Conservation (phyloP, 2,329 filamentous ascomycete genomes). For the Parastagonospora nodorum region DNA sequence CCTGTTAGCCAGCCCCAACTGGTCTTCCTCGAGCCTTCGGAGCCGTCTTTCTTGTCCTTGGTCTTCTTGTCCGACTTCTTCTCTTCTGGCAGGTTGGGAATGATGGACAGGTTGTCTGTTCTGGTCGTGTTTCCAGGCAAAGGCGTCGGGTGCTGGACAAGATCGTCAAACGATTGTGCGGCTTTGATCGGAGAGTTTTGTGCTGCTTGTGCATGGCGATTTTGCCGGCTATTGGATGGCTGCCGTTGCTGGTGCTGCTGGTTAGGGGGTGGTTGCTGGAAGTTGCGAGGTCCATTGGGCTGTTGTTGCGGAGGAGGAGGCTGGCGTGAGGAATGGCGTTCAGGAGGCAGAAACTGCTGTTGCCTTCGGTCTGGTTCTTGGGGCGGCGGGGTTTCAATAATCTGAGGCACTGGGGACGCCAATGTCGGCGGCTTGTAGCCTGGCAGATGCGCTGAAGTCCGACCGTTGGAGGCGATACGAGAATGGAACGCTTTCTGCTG, state of each 20-base stretch:
- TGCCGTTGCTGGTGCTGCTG: constrained; percentile 27
- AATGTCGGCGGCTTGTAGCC: constrained; percentile 46
- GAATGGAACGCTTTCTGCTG: constrained; percentile 60
- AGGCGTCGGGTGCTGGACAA: constrained; percentile 68
- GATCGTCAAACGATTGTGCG: constrained; percentile 65
- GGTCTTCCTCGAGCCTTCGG: constrained; percentile 72
- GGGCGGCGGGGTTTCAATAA: constrained; percentile 66
- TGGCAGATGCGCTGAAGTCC: constrained; percentile 59
- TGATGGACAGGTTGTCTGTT: constrained; percentile 79
- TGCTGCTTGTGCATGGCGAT: constrained; percentile 37
- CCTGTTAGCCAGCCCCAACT: constrained; percentile 79
- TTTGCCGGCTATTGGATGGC: constrained; percentile 25
- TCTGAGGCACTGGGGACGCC: constrained; percentile 56
- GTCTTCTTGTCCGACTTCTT: constrained; percentile 73
- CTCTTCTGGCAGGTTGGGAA: constrained; percentile 74
- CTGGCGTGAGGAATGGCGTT: constrained; percentile 57
- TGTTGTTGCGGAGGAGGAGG: constrained; percentile 33
- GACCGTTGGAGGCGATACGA: constrained; percentile 60
- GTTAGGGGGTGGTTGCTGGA: constrained; percentile 10
- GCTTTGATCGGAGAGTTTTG: constrained; percentile 46
- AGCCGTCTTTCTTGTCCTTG: constrained; percentile 73
- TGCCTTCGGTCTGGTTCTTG: constrained; percentile 41
- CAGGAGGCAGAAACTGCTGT: constrained; percentile 49
- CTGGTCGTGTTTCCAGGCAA: constrained; percentile 70
- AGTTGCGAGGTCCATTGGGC: constrained; percentile 21